These are phyloP conservation scores for Cyclanthera cordifolia DNA, from an alignment of 306 rosid genomes.

Conservation along the genomic window DNA sequence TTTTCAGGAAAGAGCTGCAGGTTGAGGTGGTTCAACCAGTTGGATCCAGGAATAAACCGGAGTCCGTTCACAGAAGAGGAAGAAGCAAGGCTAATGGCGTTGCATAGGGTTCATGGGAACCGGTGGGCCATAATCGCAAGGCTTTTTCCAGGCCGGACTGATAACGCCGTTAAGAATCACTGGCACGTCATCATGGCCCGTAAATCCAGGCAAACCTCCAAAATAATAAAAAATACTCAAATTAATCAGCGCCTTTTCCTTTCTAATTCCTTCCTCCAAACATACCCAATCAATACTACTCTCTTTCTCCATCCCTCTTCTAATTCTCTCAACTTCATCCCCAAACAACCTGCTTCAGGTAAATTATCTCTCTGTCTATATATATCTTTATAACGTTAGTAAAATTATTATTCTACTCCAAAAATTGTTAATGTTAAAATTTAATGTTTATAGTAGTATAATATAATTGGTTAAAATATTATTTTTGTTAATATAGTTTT, in stretches of 20 bases:
- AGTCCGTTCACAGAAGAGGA: constrained; percentile 81
- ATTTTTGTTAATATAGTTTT: too few species aligned
- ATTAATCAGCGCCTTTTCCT: constrained; percentile 18
- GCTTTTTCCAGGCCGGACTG: constrained; percentile 84
- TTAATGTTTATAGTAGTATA: too few species aligned
- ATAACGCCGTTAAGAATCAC: constrained; percentile 90
- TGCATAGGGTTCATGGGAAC: constrained; percentile 70
- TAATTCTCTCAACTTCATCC: neutral
- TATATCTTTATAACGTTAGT: too few species aligned
- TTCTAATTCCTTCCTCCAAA: neutral
- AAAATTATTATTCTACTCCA: too few species aligned
- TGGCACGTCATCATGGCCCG: constrained; percentile 98
- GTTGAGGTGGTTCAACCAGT: constrained; percentile 94
- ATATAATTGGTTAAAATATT: too few species aligned
- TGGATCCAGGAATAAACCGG: constrained; percentile 83
- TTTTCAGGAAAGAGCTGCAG: constrained; percentile 80
- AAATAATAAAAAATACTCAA: constrained; percentile 24
- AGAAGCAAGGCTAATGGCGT: constrained; percentile 64
- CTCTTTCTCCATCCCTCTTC: neutral
- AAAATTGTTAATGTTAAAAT: too few species aligned
- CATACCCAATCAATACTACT: neutral
- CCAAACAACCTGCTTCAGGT: neutral
- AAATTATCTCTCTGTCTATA: too few species aligned
- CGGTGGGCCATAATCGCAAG: constrained; percentile 92
- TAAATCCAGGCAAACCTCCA: constrained; percentile 44